Conservation (phyloP, 2,329 filamentous ascomycete species). For the Hysterium pulicare region DNA sequence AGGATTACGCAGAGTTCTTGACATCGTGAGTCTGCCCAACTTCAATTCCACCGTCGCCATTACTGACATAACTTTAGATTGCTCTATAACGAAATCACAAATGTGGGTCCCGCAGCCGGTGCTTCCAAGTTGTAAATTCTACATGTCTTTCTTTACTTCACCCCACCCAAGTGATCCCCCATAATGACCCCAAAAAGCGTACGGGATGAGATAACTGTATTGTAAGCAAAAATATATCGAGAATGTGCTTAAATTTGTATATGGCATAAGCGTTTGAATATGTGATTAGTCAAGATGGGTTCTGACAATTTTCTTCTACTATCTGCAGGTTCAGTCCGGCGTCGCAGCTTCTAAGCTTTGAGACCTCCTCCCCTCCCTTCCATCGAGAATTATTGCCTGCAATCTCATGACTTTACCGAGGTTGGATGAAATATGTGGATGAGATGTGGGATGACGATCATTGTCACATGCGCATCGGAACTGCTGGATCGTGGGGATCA, state of each 20-base stretch:
- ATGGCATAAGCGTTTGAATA: conserved; percentile 5
- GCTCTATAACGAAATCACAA: conserved; percentile 84
- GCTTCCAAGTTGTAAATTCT: conserved; percentile 44
- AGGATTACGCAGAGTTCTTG: conserved; percentile 96
- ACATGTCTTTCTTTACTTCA: conserved; percentile 2
- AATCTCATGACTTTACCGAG: neutral
- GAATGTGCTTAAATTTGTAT: neutral
- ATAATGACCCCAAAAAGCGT: neutral
- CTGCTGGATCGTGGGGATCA: too few relatives aligned
- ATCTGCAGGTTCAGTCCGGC: conserved; percentile 13
- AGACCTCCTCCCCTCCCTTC: neutral
- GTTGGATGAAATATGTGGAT: neutral
- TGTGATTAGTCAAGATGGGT: conserved; percentile 6
- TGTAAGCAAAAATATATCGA: neutral
- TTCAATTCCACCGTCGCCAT: conserved; percentile 2
- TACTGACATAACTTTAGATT: conserved; percentile 51
- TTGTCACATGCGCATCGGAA: too few relatives aligned
- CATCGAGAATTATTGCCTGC: too few relatives aligned
- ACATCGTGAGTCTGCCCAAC: conserved; percentile 61
- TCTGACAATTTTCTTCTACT: neutral
- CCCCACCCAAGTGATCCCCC: neutral
- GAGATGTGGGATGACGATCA: neutral
- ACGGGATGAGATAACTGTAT: conserved; percentile 1
- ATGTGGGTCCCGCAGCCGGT: conserved; percentile 61
- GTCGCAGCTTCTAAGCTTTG: conserved; percentile 18